Evolutionary conservation across 768 basidiomycete genomes (phyloP), one percentile per base, ranked within the genome.

Genomic region (Agrocybe chaxingu): DNA sequence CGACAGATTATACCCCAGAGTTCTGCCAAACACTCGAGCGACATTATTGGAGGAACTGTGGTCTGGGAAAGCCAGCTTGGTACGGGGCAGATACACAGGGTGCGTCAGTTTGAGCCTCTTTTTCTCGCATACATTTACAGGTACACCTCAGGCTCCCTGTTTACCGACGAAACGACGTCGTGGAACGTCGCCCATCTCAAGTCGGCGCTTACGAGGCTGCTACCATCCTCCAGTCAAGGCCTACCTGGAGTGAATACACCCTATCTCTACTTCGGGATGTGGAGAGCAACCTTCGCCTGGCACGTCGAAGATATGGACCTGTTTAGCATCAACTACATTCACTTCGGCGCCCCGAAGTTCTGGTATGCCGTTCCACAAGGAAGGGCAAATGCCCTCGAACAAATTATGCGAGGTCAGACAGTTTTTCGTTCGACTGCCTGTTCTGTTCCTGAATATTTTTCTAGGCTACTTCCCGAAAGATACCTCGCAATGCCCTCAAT

Each of bases 291-390:
- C 0, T 98, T 98, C 68, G 92, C 94, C 0, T 99, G 97, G 96
- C 97, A 99, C 60, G 97, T 99, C 42, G 97, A 99, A 68, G 97
- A 99, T 67, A 97, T 98, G 91, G 97, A 99, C 63, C 77, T 99
- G 1, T 98, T 96, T 70, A 95, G 92, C 50, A 98, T 99, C 72
- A 99, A 99, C 64, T 98, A 94, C 65, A 92, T 99, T 48, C 97
- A 99, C 67, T 98, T 98, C 58, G 97, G 97, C 0, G 94, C 95
- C 0, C 94, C 95, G 1, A 98, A 92, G 59, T 88, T 89, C 62
- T 99, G 97, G 97, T 98, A 98, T 66, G 87, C 94, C 2, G 77
- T 98, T 12, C 97, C 97, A 3, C 95, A 97, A 66, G 87, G 78
- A 12, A 80, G 92, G 51, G 84, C 93, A 0, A 69, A 72, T 10